Conservation (phyloP, 495 filamentous ascomycete genomes). For the Cryomyces minteri region DNA sequence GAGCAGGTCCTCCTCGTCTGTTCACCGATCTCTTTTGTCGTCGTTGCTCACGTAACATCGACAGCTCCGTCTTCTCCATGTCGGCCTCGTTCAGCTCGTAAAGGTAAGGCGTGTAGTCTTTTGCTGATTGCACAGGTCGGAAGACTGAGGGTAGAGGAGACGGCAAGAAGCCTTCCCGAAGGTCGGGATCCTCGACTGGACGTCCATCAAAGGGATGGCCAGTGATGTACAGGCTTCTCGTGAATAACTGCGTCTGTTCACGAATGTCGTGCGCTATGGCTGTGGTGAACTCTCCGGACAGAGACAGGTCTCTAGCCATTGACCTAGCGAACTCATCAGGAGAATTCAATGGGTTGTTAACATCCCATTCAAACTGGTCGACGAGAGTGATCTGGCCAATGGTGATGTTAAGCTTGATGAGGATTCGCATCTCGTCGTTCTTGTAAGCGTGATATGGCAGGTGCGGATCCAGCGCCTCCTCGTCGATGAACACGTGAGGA, state of each 20-base stretch:
- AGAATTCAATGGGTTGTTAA: slow-evolving; percentile 83
- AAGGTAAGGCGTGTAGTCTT: slow-evolving; percentile 81
- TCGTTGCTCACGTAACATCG: slow-evolving; percentile 80
- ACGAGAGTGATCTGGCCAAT: slow-evolving; percentile 88
- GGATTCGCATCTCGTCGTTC: slow-evolving; percentile 94
- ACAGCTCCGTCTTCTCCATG: slow-evolving; percentile 76
- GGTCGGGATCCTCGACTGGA: slow-evolving; percentile 77
- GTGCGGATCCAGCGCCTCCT: slow-evolving; percentile 78
- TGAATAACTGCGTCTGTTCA: slow-evolving; percentile 88
- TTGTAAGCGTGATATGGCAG: slow-evolving; percentile 88
- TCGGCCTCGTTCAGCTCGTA: slow-evolving; percentile 84
- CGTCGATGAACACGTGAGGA: slow-evolving; percentile 73
- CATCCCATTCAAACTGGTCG: slow-evolving; percentile 98
- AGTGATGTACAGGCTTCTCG: slow-evolving; percentile 78
- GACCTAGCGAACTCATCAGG: slow-evolving; percentile 83
- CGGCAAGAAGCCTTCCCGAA: slow-evolving; percentile 67
- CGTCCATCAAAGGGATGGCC: slow-evolving; percentile 90
- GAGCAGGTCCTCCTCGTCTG: slow-evolving; percentile 76
- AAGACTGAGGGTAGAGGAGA: slow-evolving; percentile 71
- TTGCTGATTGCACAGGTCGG: slow-evolving; percentile 73
- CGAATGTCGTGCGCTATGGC: slow-evolving; percentile 95
- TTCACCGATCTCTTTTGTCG: slow-evolving; percentile 91
- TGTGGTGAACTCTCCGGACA: slow-evolving; percentile 91
- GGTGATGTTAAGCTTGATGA: slow-evolving; percentile 92
- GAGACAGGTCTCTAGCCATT: slow-evolving; percentile 78